Base-by-base conservation (phyloP, 495 filamentous ascomycete genomes). In the Evernia prunastri region DNA sequence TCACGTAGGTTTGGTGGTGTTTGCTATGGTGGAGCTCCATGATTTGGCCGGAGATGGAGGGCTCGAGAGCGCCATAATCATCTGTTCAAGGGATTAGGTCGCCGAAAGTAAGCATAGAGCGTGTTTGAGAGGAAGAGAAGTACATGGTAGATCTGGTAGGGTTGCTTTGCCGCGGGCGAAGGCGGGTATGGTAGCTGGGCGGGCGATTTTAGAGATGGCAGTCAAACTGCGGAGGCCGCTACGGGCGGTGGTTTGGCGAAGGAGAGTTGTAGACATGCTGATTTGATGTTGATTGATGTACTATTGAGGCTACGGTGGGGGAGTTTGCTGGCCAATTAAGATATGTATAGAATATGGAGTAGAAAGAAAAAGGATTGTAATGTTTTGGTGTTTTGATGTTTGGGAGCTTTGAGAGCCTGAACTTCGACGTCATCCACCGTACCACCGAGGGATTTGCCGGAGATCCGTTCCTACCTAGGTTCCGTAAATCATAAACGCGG, bases 91-190 rank as follows among this genome's bases (percentile, higher is more conserved):
- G 3, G 56, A 18, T 43, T 23, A 20, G 20, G 39, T 40, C 15
- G 33, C 35, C 39, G 31, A 66, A 42, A 27, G 61, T 57, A 25
- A 37, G 31, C 35, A 10, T 20, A 10, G 43, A 56, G 20, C 15
- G 56, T 45, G 39, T 1, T 40, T 53, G 42, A 29, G 23, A 47
- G 53, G 58, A 27, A 15, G 33, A 25, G 17, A 76, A 88, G 67
- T 84, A 96, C 92, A 98, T 68, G 89, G 76, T n/a, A 98, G 86
- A 73, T 96, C 92, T 39, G 94, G 94, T 33, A 98, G 86, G 31
- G 91, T 96, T 53, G 90, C 93, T 80, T 97, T 97, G 75, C 86
- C 86, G 68, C 90, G 84, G 69, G 84, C 79, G 72, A 95, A 92
- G 73, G 85, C 92, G 74, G 85, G 86, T 68, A 86, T 86, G 75